Evolutionary conservation across 1,284 basidiomycete species (phyloP).

Genomic region (Cryptococcus wingfieldii): DNA sequence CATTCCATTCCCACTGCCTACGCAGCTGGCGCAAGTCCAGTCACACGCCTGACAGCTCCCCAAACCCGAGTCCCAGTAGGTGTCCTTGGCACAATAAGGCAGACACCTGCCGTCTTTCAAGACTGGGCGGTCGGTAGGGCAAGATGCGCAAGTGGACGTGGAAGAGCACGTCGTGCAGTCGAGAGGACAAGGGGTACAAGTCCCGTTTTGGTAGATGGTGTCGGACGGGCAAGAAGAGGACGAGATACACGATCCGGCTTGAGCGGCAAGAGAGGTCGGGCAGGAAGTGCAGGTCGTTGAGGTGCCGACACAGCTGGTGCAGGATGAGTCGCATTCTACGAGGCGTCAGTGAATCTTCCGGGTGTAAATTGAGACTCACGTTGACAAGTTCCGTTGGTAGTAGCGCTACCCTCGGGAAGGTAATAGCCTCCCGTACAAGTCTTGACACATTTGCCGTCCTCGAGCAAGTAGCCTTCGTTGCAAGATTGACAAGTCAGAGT

Average conservation of each 20-base stretch:
- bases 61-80: constrained; percentile 37
- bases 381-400: constrained; percentile 41
- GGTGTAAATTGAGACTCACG: constrained; percentile 27
- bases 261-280: constrained; percentile 27
- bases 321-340: constrained; percentile 46
- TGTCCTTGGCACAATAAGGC: constrained; percentile 34
- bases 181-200: constrained; percentile 46
- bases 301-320: constrained; percentile 40
- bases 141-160: constrained; percentile 36
- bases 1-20: constrained; percentile 13
- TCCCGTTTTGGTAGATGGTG: constrained; percentile 29
- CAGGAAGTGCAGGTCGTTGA: constrained; percentile 42
- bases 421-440: constrained; percentile 41
- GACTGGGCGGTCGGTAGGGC: constrained; percentile 42
- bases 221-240: constrained; percentile 37
- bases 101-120: constrained; percentile 42
- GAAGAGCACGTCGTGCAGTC: constrained; percentile 47
- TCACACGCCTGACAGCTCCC: constrained; percentile 41
- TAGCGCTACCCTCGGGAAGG: constrained; percentile 21
- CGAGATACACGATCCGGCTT: constrained; percentile 39
- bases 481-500: constrained; percentile 43
- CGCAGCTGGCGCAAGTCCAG: constrained; percentile 41
- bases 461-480: constrained; percentile 47
- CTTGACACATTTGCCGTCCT: constrained; percentile 39
- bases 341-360: constrained; percentile 1